These are phyloP conservation scores for Fusarium beomiforme DNA, from an alignment of 2,329 filamentous ascomycete genomes.

Conservation along the genomic window DNA sequence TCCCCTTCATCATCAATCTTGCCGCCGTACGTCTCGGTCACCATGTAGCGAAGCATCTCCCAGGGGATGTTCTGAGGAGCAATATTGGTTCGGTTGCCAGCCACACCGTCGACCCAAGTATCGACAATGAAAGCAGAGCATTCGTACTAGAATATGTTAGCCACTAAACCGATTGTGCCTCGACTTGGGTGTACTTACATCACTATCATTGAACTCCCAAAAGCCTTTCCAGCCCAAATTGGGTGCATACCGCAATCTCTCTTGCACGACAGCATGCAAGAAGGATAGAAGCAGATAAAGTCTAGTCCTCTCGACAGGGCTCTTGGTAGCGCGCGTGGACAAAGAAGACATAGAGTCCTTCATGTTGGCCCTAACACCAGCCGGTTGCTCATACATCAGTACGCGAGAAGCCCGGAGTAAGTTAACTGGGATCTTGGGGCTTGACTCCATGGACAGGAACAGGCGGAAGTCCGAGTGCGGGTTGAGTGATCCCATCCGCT, in stretches of 20 bases:
- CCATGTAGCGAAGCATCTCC: slow-evolving; percentile 91
- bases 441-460: slow-evolving; percentile 98
- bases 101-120: slow-evolving; percentile 87
- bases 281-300: slow-evolving; percentile 93
- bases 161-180: not conserved
- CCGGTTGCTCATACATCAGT: slow-evolving; percentile 97
- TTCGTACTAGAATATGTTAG: slow-evolving; percentile 74
- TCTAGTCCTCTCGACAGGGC: slow-evolving; percentile 89
- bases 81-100: slow-evolving; percentile 89
- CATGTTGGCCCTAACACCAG: slow-evolving; percentile 97
- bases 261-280: slow-evolving; percentile 94
- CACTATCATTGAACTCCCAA: slow-evolving; percentile 99
- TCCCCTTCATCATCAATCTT: slow-evolving; percentile 95
- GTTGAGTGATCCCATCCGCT: slow-evolving; percentile 94
- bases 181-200: slow-evolving; percentile 71
- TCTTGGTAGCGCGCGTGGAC: slow-evolving; percentile 77
- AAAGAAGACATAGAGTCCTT: slow-evolving; percentile 93
- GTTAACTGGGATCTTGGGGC: slow-evolving; percentile 96
- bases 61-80: slow-evolving; percentile 94
- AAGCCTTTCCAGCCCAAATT: slow-evolving; percentile 97
- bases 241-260: slow-evolving; percentile 92
- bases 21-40: slow-evolving; percentile 95
- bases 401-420: slow-evolving; percentile 91
- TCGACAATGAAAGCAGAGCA: slow-evolving; percentile 97
- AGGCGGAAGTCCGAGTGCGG: slow-evolving; percentile 92